Percentiles rank a stretch among this genome's conserved stretches.
Evolutionary conservation across 2,329 filamentous ascomycete genomes (phyloP).

Genomic region (Cladosporium colombiae): DNA sequence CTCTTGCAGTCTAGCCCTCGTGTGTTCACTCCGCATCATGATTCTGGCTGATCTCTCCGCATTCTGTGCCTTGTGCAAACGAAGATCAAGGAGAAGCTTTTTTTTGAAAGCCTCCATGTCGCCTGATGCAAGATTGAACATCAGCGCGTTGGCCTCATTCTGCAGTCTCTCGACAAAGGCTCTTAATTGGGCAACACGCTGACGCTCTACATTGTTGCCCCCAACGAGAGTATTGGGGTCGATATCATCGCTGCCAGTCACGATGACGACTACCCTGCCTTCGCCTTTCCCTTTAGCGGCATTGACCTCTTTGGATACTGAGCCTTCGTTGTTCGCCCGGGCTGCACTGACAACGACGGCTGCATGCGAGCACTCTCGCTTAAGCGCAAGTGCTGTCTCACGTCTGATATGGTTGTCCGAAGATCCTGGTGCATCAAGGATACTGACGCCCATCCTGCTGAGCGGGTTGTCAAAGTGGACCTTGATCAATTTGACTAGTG

Average conservation of each 20-base stretch:
- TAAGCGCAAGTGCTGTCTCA: constrained; percentile 17
- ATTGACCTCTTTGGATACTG: constrained; percentile 3
- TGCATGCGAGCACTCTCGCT: constrained; percentile 23
- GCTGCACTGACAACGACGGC: background rate
- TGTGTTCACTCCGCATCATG: constrained; percentile 5
- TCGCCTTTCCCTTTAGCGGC: constrained; percentile 7
- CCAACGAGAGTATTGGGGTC: background rate
- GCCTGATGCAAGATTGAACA: background rate
- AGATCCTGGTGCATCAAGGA: constrained; percentile 28
- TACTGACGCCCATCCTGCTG: constrained; percentile 22
- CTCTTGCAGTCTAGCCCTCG: background rate
- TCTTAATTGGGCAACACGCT: background rate
- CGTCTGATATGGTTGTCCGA: constrained; percentile 24
- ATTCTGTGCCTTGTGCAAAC: background rate
- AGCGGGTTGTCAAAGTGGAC: constrained; percentile 25
- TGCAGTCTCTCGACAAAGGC: background rate
- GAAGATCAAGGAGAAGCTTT: background rate
- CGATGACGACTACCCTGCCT: background rate
- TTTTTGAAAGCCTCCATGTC: background rate
- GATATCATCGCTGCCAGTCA: constrained; percentile 9
- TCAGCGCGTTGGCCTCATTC: background rate
- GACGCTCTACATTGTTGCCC: background rate
- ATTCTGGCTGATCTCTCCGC: constrained; percentile 1
- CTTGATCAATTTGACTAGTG: constrained; percentile 25
- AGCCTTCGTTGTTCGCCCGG: background rate